These are phyloP conservation scores for Gaeumannomyces sp. DNA, from an alignment of 2,329 filamentous ascomycete genomes.

Conservation along the genomic window DNA sequence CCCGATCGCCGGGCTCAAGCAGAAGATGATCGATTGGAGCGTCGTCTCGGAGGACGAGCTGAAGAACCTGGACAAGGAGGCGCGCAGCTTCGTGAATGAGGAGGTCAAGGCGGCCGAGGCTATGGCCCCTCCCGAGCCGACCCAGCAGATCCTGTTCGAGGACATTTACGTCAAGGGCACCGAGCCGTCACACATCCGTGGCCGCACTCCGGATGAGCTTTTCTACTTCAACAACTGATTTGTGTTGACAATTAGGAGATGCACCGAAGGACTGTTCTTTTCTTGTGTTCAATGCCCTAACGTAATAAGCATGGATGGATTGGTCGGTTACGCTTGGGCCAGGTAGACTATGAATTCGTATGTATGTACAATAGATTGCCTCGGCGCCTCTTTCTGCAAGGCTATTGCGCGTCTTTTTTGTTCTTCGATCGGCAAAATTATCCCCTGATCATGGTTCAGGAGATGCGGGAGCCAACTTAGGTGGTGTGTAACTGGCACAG, in stretches of 20 bases:
- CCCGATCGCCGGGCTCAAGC: constrained; percentile 95
- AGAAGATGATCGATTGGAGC: constrained; percentile 95
- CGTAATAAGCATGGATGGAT: not conserved
- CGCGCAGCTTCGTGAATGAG: constrained; percentile 74
- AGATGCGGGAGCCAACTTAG: too few relatives aligned
- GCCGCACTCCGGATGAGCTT: constrained; percentile 86
- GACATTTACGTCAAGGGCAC: constrained; percentile 89
- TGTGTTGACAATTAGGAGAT: constrained; percentile 1
- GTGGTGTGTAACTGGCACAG: too few relatives aligned
- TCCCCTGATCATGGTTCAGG: too few relatives aligned
- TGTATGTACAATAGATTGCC: not conserved
- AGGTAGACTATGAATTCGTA: not conserved
- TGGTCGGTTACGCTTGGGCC: not conserved
- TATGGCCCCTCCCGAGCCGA: constrained; percentile 76
- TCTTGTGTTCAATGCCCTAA: constrained; percentile 5
- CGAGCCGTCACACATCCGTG: constrained; percentile 83
- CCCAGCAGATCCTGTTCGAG: constrained; percentile 81
- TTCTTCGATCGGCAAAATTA: too few relatives aligned
- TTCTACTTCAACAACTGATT: constrained; percentile 67
- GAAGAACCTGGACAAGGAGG: constrained; percentile 93
- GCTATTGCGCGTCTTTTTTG: too few relatives aligned
- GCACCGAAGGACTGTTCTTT: not conserved
- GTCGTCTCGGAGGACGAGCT: constrained; percentile 90
- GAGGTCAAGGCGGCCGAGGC: constrained; percentile 88
- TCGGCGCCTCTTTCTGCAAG: not conserved